Percentiles rank a stretch among this genome's conserved stretches.
phyloP scores from a whole-genome alignment of 129 eudicot genomes.

The Rutidosis leptorrhynchoides region DNA sequence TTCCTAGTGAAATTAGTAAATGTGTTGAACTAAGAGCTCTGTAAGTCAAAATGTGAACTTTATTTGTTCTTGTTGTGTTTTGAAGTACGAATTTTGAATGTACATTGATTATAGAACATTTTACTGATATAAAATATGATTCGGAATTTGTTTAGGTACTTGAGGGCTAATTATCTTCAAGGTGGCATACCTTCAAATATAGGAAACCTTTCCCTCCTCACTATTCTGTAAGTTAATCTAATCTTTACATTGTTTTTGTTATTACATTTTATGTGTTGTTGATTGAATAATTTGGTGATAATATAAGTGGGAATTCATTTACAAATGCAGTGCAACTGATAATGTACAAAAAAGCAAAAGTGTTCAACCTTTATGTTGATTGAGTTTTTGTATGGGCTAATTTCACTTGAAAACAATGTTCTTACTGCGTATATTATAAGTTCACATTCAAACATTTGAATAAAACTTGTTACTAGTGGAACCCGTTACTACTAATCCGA shows the following conservation, averaged over 20 bases:
- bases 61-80: neutral
- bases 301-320: neutral
- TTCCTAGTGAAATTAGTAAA: slow-evolving; percentile 70
- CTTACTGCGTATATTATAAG: neutral
- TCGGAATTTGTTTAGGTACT: slow-evolving; percentile 49
- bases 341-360: neutral
- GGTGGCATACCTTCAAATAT: slow-evolving; percentile 89
- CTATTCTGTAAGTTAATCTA: slow-evolving; percentile 61
- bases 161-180: slow-evolving; percentile 84
- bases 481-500: neutral
- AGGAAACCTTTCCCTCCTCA: slow-evolving; percentile 74
- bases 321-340: neutral
- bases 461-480: neutral
- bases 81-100: slow-evolving; percentile 6
- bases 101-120: slow-evolving; percentile 5
- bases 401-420: neutral
- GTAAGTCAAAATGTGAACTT: slow-evolving; percentile 49
- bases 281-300: neutral
- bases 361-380: neutral
- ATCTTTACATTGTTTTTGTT: slow-evolving; percentile 11
- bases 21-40: slow-evolving; percentile 90
- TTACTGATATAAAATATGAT: neutral
- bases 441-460: neutral
- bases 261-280: neutral
- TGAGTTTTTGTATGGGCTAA: slow-evolving; percentile 2